phyloP scores from a whole-genome alignment of 179 eudicot genomes.

The Beta macrorhiza region DNA sequence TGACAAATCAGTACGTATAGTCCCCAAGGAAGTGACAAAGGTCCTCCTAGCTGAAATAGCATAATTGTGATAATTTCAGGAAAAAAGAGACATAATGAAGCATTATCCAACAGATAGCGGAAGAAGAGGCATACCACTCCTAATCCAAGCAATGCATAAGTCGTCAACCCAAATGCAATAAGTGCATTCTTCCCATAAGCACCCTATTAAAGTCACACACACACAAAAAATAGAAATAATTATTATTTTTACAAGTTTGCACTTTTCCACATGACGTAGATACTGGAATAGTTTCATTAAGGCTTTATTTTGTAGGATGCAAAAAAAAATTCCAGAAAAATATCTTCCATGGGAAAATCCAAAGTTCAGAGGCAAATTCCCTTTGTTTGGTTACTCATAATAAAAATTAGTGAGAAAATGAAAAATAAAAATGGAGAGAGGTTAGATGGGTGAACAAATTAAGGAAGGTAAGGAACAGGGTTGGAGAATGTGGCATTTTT shows the following conservation, averaged over 20 bases:
- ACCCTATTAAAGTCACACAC: slow-evolving; percentile 50
- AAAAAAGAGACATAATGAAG: neutral
- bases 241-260: neutral
- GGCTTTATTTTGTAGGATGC: too few species aligned
- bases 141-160: slow-evolving; percentile 77
- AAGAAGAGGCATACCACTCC: slow-evolving; percentile 71
- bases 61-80: neutral
- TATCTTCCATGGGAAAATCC: too few species aligned
- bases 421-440: too few species aligned
- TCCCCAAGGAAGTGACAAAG: slow-evolving; percentile 98
- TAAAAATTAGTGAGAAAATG: too few species aligned
- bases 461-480: too few species aligned
- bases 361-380: too few species aligned
- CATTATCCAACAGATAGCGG: neutral
- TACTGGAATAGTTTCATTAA: neutral
- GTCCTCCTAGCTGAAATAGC: slow-evolving; percentile 81
- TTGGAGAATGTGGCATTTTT: too few species aligned
- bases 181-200: slow-evolving; percentile 81
- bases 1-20: slow-evolving; percentile 88
- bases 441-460: too few species aligned
- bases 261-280: neutral
- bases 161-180: slow-evolving; percentile 73
- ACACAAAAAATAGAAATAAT: neutral
- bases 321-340: too few species aligned
- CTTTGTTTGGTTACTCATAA: too few species aligned